Conservation (phyloP, 768 basidiomycete species). For the Lentinus tigrinus region DNA sequence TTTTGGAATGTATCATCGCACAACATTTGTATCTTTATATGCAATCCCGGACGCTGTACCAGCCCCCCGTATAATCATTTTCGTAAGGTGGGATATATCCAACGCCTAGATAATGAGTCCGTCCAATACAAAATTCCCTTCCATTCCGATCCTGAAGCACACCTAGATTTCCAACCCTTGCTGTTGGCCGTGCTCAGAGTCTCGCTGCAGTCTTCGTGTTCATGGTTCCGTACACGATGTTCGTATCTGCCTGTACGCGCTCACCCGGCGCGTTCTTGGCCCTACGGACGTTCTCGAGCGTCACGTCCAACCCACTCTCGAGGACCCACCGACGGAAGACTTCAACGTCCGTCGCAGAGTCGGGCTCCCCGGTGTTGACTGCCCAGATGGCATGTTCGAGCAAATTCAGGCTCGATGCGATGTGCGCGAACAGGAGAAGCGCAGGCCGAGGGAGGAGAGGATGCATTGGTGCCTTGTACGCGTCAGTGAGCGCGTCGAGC, state of each 20-base stretch:
- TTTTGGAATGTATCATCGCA: neutral
- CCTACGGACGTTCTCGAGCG: conserved; percentile 26
- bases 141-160: too few species aligned
- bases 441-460: conserved; percentile 56
- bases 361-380: conserved; percentile 21
- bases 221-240: conserved; percentile 19
- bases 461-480: conserved; percentile 42
- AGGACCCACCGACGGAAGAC: conserved; percentile 54
- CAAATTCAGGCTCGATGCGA: conserved; percentile 54
- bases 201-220: neutral
- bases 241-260: conserved; percentile 7
- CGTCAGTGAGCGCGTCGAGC: conserved; percentile 38
- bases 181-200: conserved; percentile 6
- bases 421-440: conserved; percentile 55
- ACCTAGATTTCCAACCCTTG: too few species aligned
- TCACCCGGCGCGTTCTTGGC: neutral
- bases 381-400: conserved; percentile 74
- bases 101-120: too few species aligned
- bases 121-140: too few species aligned
- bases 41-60: too few species aligned
- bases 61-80: too few species aligned
- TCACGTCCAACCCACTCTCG: conserved; percentile 34
- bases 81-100: too few species aligned
- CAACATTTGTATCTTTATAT: too few species aligned
- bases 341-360: conserved; percentile 45